These are phyloP conservation scores for Microstegium vimineum DNA, from an alignment of 176 grass and related monocot genomes.

Conservation along the genomic window DNA sequence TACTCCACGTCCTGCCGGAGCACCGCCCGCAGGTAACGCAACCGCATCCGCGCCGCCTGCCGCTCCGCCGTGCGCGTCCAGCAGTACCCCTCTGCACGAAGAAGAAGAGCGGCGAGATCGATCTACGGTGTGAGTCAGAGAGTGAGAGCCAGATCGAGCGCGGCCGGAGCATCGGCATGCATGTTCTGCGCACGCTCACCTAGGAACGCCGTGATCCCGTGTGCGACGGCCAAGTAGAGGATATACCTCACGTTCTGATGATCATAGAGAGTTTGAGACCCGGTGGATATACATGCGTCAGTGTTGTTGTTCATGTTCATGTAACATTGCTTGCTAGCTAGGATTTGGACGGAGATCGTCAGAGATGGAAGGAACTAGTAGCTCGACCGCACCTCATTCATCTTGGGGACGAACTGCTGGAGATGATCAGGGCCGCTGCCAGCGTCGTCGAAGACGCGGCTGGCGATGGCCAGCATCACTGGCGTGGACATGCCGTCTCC, in stretches of 20 bases:
- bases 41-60: constrained; percentile 55
- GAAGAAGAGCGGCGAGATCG: too few species aligned
- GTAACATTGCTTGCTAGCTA: background rate
- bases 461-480: constrained; percentile 60
- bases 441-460: constrained; percentile 66
- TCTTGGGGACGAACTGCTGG: constrained; percentile 27
- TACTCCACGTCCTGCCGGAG: constrained; percentile 95
- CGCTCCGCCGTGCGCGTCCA: constrained; percentile 83
- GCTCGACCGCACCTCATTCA: constrained; percentile 37
- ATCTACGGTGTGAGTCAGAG: too few species aligned
- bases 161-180: too few species aligned
- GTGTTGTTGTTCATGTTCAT: background rate
- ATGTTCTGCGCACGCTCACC: constrained; percentile 27
- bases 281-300: background rate
- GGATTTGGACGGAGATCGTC: background rate
- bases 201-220: constrained; percentile 61
- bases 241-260: constrained; percentile 66
- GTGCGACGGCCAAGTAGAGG: constrained; percentile 59
- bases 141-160: too few species aligned
- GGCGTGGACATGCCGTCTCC: constrained; percentile 78
- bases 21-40: constrained; percentile 62
- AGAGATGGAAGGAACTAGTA: background rate
- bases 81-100: constrained; percentile 72
- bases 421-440: constrained; percentile 33
- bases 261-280: too few species aligned